Evolutionary conservation across 345 rosid species (phyloP).

Genomic region (Garcia nutans): DNA sequence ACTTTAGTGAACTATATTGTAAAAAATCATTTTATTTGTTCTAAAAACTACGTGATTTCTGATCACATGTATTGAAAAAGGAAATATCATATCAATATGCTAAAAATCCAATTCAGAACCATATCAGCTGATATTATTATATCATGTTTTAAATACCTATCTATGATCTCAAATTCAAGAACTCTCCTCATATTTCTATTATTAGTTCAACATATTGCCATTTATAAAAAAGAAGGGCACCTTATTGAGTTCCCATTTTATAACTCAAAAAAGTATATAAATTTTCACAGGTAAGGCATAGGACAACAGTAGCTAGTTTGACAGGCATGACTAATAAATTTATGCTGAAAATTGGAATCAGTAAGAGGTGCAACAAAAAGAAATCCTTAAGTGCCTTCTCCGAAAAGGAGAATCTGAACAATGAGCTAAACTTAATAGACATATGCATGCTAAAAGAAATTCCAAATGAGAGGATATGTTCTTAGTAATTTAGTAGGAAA

Average conservation of each 20-base stretch:
- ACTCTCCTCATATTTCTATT: background rate
- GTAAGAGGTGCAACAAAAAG: background rate
- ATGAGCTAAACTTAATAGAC: background rate
- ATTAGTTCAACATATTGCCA: too few species aligned
- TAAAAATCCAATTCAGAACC: too few species aligned
- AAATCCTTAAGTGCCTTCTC: background rate
- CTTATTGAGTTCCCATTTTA: background rate
- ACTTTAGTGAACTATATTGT: too few species aligned
- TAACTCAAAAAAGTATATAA: background rate
- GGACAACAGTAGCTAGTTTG: background rate
- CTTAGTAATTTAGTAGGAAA: background rate
- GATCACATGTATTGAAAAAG: too few species aligned
- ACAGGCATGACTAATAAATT: background rate
- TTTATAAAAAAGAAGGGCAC: background rate
- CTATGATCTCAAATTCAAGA: background rate
- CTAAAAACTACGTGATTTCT: too few species aligned
- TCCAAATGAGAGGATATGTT: constrained; percentile 1
- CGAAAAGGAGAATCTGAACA: background rate
- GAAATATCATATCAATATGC: too few species aligned
- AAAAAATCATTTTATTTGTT: too few species aligned
- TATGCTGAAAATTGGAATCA: background rate
- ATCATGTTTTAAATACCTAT: background rate
- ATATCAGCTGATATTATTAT: too few species aligned
- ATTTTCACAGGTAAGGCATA: background rate
- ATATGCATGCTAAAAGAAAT: background rate